Evolutionary conservation across 768 basidiomycete genomes (phyloP), one percentile per base, ranked within the genome.

Genomic region (Boletus pseudopeckii): DNA sequence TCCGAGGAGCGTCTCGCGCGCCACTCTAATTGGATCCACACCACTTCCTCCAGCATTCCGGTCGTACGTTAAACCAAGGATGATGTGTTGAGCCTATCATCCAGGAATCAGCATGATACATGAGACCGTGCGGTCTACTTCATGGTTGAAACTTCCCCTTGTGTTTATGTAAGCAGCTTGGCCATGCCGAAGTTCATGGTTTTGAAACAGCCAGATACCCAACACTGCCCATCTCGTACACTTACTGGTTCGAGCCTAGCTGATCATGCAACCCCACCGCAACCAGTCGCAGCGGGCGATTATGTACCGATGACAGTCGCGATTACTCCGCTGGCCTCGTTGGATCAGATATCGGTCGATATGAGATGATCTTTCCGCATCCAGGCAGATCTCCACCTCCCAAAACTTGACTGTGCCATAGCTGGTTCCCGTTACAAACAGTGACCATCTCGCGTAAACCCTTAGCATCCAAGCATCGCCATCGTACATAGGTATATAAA

Each of bases 271-370:
- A 26, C n/a, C 26, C 32, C 34, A 17, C 18, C 18, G 9, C 10
- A 24, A 30, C 20, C 17, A 20, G 10, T 40, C 26, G 22, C 34
- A 38, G 28, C 36, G 32, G 24, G 32, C 38, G 2, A 28, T n/a
- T n/a, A 26, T 36, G 30, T n/a, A n/a, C n/a, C n/a, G 24, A 17
- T 33, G 33, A n/a, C 17, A 18, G 24, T 45, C 42, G 18, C 24
- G 2, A 34, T 18, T 11, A 30, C 20, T 24, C 38, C 24, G 11
- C 30, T 6, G 22, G n/a, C 36, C 18, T 32, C 15, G 39, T 20
- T 56, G 57, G 34, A 69, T 69, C 66, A 61, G 67, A 69, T 68
- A 62, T 57, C 42, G 30, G 50, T 56, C 36, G 45, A 48, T 53
- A 52, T 54, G 39, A 53, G 18, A 18, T 37, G 32, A 45, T 50